These are phyloP conservation scores for Moniliophthora roreri DNA, from an alignment of 1,284 basidiomycete species.

Conservation along the genomic window DNA sequence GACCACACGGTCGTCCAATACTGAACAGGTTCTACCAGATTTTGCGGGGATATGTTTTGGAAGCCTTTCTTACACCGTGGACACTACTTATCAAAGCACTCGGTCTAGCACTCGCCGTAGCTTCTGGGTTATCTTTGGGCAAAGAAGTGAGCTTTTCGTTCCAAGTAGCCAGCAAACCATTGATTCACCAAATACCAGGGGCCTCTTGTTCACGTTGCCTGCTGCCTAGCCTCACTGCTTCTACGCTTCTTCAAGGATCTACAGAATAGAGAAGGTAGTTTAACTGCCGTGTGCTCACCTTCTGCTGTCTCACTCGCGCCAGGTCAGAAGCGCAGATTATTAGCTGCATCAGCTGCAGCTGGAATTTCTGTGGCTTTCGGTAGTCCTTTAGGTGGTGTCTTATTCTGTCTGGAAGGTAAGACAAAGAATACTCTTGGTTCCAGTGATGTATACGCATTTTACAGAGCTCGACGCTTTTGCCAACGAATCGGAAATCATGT, in stretches of 20 bases:
- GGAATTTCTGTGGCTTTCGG: constrained; percentile 78
- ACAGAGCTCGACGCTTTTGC: constrained; percentile 69
- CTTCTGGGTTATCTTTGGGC: constrained; percentile 74
- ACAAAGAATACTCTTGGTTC: neutral
- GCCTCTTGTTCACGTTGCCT: constrained; percentile 70
- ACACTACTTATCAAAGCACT: constrained; percentile 76
- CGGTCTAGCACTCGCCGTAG: constrained; percentile 76
- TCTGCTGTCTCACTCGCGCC: neutral
- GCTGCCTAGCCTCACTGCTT: constrained; percentile 63
- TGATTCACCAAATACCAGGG: constrained; percentile 41
- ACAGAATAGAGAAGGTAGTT: constrained; percentile 58
- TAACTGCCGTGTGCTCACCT: neutral
- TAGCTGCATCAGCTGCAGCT: constrained; percentile 69
- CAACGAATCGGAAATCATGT: constrained; percentile 71
- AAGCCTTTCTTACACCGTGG: constrained; percentile 71
- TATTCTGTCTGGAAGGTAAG: constrained; percentile 67
- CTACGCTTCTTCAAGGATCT: constrained; percentile 57
- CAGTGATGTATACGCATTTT: neutral
- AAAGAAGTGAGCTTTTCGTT: constrained; percentile 54
- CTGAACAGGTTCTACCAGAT: constrained; percentile 43
- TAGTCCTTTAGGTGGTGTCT: constrained; percentile 71
- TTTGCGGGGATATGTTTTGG: constrained; percentile 71
- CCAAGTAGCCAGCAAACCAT: neutral
- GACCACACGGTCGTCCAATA: neutral
- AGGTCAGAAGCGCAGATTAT: constrained; percentile 68